These are phyloP conservation scores for Alternaria infectoria DNA, from an alignment of 2,329 filamentous ascomycete species.

Conservation along the genomic window DNA sequence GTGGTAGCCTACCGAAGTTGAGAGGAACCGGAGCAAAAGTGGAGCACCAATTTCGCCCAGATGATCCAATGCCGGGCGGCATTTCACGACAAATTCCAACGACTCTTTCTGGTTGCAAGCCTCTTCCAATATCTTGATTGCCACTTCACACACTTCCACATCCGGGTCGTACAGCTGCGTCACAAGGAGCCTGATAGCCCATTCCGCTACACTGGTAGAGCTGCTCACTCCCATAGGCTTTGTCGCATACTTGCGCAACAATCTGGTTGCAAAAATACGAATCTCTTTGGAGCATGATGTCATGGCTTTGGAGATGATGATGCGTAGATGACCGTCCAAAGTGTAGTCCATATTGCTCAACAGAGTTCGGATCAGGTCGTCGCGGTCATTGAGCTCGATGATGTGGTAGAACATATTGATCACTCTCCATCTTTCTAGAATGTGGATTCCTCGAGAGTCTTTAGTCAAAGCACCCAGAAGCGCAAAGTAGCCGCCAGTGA, in stretches of 20 bases:
- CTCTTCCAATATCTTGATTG: constrained; percentile 96
- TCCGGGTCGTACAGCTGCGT: constrained; percentile 98
- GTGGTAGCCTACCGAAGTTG: constrained; percentile 95
- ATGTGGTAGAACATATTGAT: constrained; percentile 99
- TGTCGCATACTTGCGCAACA: constrained; percentile 84
- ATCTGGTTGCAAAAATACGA: constrained; percentile 85
- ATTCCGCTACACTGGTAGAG: constrained; percentile 75
- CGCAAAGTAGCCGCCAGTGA: constrained; percentile 92
- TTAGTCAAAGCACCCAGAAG: constrained; percentile 88
- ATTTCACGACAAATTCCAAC: constrained; percentile 95
- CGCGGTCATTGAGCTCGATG: constrained; percentile 85
- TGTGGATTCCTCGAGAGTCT: constrained; percentile 80
- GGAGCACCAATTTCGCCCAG: constrained; percentile 96
- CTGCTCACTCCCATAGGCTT: constrained; percentile 55
- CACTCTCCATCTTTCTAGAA: constrained; percentile 96
- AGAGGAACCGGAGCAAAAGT: constrained; percentile 87
- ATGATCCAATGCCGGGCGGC: constrained; percentile 90
- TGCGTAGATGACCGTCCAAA: constrained; percentile 81
- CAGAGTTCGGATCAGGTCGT: constrained; percentile 87
- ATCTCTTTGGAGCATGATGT: constrained; percentile 91
- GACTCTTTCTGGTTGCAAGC: constrained; percentile 92
- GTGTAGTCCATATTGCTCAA: constrained; percentile 93
- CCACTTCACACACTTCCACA: constrained; percentile 93
- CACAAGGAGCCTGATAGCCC: constrained; percentile 97
- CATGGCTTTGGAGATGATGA: constrained; percentile 91